These are phyloP conservation scores for Diaporthe destruens DNA, from an alignment of 2,329 filamentous ascomycete genomes.

Conservation along the genomic window DNA sequence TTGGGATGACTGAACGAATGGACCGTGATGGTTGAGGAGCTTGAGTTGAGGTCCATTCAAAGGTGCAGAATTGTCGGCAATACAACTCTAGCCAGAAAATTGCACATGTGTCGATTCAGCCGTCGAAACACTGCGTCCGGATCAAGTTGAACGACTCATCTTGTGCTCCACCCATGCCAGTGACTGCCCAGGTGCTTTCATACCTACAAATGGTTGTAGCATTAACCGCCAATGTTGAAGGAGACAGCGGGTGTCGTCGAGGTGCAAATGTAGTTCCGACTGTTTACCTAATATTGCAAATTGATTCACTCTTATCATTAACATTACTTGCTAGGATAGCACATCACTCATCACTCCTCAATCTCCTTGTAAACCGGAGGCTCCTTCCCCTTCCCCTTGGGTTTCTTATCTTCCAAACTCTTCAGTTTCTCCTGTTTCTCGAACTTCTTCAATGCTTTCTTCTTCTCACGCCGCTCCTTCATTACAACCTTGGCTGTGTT, in stretches of 20 bases:
- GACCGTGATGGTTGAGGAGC: too few relatives aligned
- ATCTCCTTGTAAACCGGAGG: slow-evolving; percentile 4
- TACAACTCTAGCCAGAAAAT: not conserved
- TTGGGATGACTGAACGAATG: not conserved
- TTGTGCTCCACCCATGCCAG: not conserved
- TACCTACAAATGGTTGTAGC: too few relatives aligned
- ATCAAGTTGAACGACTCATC: not conserved
- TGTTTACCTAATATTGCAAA: too few relatives aligned
- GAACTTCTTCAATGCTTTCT: slow-evolving; percentile 6
- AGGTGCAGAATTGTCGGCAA: not conserved
- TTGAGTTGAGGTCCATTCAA: too few relatives aligned
- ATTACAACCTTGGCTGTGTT: slow-evolving; percentile 15
- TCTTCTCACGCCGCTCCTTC: slow-evolving; percentile 20
- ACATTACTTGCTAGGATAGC: not conserved
- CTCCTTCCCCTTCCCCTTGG: slow-evolving; percentile 12
- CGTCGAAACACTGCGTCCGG: too few relatives aligned
- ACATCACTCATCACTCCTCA: not conserved
- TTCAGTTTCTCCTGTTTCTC: slow-evolving; percentile 15
- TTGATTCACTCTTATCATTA: not conserved
- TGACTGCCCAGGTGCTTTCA: too few relatives aligned
- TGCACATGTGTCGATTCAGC: not conserved
- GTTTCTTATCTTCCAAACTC: not conserved
- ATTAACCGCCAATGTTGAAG: too few relatives aligned
- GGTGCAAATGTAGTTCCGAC: too few relatives aligned
- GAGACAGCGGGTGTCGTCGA: too few relatives aligned